Base-by-base conservation (phyloP, 352 stramenopile species). In the Phytophthora tubulina region DNA sequence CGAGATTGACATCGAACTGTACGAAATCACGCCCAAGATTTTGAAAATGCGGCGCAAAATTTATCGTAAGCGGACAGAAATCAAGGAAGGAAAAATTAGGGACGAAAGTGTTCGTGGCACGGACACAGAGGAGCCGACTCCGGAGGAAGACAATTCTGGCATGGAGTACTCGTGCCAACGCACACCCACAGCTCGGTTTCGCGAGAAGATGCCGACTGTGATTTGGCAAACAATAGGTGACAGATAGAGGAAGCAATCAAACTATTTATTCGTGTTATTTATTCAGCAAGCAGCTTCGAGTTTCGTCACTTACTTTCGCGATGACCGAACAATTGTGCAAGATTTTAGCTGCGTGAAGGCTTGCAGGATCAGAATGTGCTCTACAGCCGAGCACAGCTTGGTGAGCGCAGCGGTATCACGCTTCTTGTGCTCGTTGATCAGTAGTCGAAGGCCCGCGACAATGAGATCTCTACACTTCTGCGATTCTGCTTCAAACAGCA, bases 401-500 rank as follows among this genome's bases (percentile, higher is more conserved):
- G 56, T 69, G 33, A 91, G 54, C 15, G 73, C 81, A 9, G 55
- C 63, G 7, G 68, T 75, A 56, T 89, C 84, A 6, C 78, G 63
- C 59, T 80, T 76, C 53, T 87, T 90, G 71, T 86, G 85, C 38
- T 91, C 83, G 2, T 80, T 79, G 15, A 88, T 80, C 8, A 94
- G 64, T 52, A 93, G 62, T 11, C 86, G 81, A 41, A 89, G 77
- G 0, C 86, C 86, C 1, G 85, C 85, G 14, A 93, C 85, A 0
- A 94, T 60, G 58, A 94, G 64, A 32, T 94, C 86, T 27, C 86
- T 76, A 9, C 66, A 92, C 75, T 94, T 92, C 30, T 83, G 59
- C 3, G 77, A 82, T 51, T 92, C 86, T 17, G 83, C 80, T 56
- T 92, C 71, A 61, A 91, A 92, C 10, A 92, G 31, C 46, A 94